These are phyloP conservation scores for Dalbergia cultrata DNA, from an alignment of 306 rosid species.

Conservation along the genomic window DNA sequence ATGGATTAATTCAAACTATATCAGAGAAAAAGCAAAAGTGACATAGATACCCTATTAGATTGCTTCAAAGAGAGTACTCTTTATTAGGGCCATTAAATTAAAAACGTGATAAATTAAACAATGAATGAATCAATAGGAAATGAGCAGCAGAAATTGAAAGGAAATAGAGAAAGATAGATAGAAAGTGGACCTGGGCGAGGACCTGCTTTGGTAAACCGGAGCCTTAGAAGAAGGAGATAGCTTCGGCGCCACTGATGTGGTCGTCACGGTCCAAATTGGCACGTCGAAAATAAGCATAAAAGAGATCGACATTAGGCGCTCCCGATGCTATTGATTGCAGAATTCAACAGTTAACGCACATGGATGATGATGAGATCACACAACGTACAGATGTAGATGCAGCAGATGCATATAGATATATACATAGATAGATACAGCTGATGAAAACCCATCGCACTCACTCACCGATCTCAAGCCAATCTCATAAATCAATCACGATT, in stretches of 20 bases:
- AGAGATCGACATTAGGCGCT: constrained; percentile 88
- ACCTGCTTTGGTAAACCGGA: constrained; percentile 85
- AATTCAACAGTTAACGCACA: constrained; percentile 47
- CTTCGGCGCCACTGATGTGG: constrained; percentile 92
- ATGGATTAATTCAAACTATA: background rate
- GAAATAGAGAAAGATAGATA: background rate
- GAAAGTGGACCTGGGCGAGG: constrained; percentile 74
- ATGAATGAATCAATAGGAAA: background rate
- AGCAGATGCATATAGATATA: background rate
- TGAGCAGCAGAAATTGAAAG: constrained; percentile 11
- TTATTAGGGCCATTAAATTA: background rate
- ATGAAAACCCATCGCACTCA: background rate
- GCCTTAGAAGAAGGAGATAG: constrained; percentile 94
- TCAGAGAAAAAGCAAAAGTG: background rate
- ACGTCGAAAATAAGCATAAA: constrained; percentile 89
- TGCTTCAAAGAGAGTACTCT: constrained; percentile 3
- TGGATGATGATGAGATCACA: too few species aligned
- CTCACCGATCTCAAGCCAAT: constrained; percentile 25
- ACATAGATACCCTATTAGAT: background rate
- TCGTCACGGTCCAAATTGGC: constrained; percentile 99
- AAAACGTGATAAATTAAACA: constrained; percentile 1
- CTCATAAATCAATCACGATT: constrained; percentile 7
- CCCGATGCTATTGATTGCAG: constrained; percentile 66
- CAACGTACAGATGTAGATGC: too few species aligned
- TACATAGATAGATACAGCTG: background rate